These are phyloP conservation scores for Nigrograna mackinnonii DNA, from an alignment of 2,329 filamentous ascomycete genomes.

Conservation along the genomic window DNA sequence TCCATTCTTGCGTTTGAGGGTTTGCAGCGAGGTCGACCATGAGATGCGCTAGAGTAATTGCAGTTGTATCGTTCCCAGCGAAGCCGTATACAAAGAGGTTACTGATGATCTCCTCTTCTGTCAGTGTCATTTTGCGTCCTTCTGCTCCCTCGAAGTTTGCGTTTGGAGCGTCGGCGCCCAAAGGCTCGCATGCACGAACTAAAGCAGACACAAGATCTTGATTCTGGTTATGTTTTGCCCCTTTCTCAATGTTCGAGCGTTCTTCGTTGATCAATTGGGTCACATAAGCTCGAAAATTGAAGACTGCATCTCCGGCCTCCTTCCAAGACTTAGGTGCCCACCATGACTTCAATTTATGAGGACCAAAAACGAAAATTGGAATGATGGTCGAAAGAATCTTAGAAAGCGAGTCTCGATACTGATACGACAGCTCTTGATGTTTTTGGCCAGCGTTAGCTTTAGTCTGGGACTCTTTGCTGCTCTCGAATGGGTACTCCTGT, in stretches of 20 bases:
- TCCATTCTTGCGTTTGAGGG: conserved; percentile 51
- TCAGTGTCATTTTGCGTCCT: conserved; percentile 6
- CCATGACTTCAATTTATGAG: conserved; percentile 2
- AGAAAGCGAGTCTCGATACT: conserved; percentile 13
- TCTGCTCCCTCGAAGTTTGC: neutral
- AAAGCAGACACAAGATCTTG: conserved; percentile 9
- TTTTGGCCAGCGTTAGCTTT: neutral
- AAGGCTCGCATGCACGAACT: conserved; percentile 5
- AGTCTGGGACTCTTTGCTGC: conserved; percentile 1
- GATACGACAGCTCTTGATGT: conserved; percentile 4
- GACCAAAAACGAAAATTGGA: conserved; percentile 12
- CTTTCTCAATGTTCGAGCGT: neutral
- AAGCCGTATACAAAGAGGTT: conserved; percentile 55
- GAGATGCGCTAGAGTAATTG: conserved; percentile 48
- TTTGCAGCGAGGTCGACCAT: conserved; percentile 50
- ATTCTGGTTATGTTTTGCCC: neutral
- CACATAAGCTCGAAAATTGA: conserved; percentile 9
- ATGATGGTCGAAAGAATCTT: conserved; percentile 12
- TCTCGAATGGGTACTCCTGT: conserved; percentile 12
- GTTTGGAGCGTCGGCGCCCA: neutral
- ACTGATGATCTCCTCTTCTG: conserved; percentile 50
- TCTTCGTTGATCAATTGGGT: conserved; percentile 10
- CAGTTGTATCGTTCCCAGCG: conserved; percentile 57
- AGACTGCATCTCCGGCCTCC: conserved; percentile 7
- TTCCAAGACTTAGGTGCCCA: conserved; percentile 12